Base-by-base conservation (phyloP, 805 yeast species). In the Yarrowia deformans region DNA sequence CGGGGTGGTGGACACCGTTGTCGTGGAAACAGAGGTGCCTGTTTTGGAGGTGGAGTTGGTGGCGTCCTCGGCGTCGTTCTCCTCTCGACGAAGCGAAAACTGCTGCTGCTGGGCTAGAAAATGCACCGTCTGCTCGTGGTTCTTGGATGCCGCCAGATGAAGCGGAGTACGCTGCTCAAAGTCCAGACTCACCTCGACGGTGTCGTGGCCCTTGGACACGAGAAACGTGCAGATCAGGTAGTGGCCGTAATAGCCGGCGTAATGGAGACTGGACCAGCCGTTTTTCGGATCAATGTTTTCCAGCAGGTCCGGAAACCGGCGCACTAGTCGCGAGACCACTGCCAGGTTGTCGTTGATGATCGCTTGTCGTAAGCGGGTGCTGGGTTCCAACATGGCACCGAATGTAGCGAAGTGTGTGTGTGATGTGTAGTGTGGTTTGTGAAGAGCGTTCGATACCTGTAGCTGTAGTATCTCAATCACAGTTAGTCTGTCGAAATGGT, bases 191-290 rank as follows among this genome's bases (percentile, higher is more conserved):
- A 81, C 79, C 72, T 85, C 89, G 42, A 77, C 75, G 42, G 77
- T 77, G 72, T 86, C 90, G 72, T 86, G 89, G 6, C 90, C 90
- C 48, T 82, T 76, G 40, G 83, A 82, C 18, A 88, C 81, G 60
- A 89, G 78, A 72, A 70, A 74, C 14, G 79, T 89, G 77, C 93
- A 89, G 14, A 90, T 83, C 68, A 89, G 83, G 73, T 88, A 88
- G 71, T 88, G 84, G 52, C 96, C 95, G 74, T 89, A 79, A 73
- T 76, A 89, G 4, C 94, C 87, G 0, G 97, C 93, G 77, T 91
- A 90, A 76, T 91, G 97, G 58, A 91, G 80, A 46, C 90, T 88
- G 16, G 90, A 83, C 97, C 97, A 91, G 1, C 97, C 97, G 74
- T 88, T 87, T 29, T 75, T 39, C 6, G 92, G 85, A 75, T 92